Evolutionary conservation across 129 eudicot genomes (phyloP).

Genomic region (Artemisia argyi): DNA sequence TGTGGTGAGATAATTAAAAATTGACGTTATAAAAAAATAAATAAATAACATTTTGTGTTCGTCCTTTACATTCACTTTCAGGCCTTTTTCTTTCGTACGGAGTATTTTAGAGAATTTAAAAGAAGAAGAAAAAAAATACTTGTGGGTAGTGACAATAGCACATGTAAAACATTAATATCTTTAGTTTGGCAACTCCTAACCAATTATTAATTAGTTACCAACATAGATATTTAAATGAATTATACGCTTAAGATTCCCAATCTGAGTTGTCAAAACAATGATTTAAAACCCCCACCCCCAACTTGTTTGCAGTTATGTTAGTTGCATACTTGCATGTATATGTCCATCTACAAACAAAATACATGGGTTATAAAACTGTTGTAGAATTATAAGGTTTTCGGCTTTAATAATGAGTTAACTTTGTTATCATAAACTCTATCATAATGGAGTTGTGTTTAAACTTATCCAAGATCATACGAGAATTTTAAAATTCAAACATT

Average conservation of each 20-base stretch:
- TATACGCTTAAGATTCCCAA: conserved; percentile 19
- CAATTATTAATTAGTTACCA: conserved; percentile 32
- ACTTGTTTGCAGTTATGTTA: conserved; percentile 32
- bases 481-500: too few species aligned
- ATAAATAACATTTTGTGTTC: too few species aligned
- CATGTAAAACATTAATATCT: conserved; percentile 20
- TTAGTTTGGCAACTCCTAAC: conserved; percentile 34
- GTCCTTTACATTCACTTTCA: too few species aligned
- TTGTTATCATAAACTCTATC: too few species aligned
- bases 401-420: too few species aligned
- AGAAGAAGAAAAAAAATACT: neutral
- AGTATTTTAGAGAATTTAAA: neutral
- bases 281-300: conserved; percentile 29
- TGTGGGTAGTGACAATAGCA: conserved; percentile 9
- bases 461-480: too few species aligned
- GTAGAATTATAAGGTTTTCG: too few species aligned
- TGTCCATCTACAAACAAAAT: neutral
- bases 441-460: too few species aligned
- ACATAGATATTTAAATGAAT: conserved; percentile 10
- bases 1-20: too few species aligned
- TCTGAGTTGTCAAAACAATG: conserved; percentile 24
- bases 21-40: too few species aligned
- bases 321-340: conserved; percentile 13
- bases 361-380: neutral
- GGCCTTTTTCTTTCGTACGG: neutral